A percentile compares a stretch with the other conserved stretches of the same genome.
Evolutionary conservation across 2,329 filamentous ascomycete genomes (phyloP).

Genomic region (Aspergillus alliaceus): DNA sequence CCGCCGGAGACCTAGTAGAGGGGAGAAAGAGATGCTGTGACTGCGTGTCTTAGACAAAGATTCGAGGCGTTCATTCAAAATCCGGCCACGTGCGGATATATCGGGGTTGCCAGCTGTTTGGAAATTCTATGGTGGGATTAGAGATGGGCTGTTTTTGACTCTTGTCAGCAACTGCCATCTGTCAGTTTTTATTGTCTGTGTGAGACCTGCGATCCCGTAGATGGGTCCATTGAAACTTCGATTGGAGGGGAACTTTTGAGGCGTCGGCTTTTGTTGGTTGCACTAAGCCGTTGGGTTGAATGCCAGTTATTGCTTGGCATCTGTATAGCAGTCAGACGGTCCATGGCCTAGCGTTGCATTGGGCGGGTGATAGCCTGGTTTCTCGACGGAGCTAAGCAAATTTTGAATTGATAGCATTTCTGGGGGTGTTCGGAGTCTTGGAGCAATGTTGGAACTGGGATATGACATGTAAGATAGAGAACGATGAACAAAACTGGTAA

Average conservation of each 20-base stretch:
- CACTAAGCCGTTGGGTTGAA: neutral
- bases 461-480: neutral
- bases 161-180: conserved; percentile 4
- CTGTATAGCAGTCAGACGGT: neutral
- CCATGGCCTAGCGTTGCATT: neutral
- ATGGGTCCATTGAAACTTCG: neutral
- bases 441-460: neutral
- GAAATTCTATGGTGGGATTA: neutral
- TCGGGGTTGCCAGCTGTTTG: neutral
- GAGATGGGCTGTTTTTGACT: conserved; percentile 3
- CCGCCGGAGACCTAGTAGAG: neutral
- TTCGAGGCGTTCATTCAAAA: neutral
- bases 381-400: neutral
- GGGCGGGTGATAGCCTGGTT: neutral
- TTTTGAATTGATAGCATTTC: neutral
- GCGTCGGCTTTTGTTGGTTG: neutral
- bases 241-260: neutral
- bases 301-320: neutral
- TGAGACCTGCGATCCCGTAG: neutral
- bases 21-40: neutral
- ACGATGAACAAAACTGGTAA: neutral
- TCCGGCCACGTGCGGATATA: conserved; percentile 10
- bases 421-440: neutral
- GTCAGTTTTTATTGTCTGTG: conserved; percentile 1
- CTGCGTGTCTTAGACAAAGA: neutral